A percentile compares a stretch with the other conserved stretches of the same genome.
Conservation (phyloP, 306 rosid species). For the Alnus rubra region DNA sequence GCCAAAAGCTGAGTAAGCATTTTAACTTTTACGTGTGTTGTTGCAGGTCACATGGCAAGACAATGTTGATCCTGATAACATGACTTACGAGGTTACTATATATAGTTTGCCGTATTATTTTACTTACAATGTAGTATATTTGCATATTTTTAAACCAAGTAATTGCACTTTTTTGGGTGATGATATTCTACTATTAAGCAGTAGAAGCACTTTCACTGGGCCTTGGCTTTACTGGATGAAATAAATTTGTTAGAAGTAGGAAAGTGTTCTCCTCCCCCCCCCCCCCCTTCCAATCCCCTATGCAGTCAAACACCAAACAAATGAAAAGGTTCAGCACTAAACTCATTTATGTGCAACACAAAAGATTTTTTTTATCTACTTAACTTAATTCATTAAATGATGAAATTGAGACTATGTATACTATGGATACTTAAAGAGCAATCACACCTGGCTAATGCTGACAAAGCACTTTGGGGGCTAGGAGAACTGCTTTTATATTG, state of each 20-base stretch:
- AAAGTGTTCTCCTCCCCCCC: neutral
- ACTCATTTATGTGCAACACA: neutral
- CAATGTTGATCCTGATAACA: slow-evolving; percentile 76
- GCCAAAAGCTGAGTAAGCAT: slow-evolving; percentile 4
- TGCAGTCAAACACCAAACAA: neutral
- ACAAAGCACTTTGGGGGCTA: neutral
- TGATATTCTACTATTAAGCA: neutral
- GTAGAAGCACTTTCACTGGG: neutral
- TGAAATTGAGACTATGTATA: neutral
- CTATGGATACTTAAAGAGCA: neutral
- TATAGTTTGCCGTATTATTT: slow-evolving; percentile 6
- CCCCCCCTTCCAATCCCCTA: too few relatives aligned
- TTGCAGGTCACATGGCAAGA: slow-evolving; percentile 83
- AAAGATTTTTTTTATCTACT: neutral
- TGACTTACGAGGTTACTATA: slow-evolving; percentile 83
- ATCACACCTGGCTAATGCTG: neutral
- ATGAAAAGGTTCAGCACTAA: neutral
- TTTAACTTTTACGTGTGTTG: slow-evolving; percentile 24
- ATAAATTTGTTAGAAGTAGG: neutral
- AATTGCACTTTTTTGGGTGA: neutral
- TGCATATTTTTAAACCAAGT: neutral
- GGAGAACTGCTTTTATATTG: neutral
- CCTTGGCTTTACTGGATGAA: neutral
- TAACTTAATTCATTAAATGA: neutral
- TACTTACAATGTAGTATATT: neutral